Evolutionary conservation across 257 asterid genomes (phyloP).

Genomic region (Solanum sejunctum): DNA sequence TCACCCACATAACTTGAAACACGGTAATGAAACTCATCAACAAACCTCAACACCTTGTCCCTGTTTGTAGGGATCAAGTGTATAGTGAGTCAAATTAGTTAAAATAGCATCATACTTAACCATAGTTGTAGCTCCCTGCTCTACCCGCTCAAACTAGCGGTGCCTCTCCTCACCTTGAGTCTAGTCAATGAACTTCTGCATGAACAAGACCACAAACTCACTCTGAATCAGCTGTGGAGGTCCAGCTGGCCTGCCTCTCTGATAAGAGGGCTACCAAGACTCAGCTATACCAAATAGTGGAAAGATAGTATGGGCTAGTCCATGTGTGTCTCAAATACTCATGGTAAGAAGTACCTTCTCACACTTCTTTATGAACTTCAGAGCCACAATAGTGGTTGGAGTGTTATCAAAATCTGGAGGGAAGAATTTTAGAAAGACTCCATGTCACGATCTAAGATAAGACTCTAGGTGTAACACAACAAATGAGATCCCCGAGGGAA

Average conservation of each 20-base stretch:
- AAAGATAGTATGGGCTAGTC: neutral
- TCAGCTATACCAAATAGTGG: neutral
- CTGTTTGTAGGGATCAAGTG: neutral
- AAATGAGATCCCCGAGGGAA: no score
- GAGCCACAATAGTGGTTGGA: neutral
- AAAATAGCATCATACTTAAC: neutral
- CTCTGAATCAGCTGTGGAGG: neutral
- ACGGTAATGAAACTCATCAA: neutral
- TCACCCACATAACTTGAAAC: neutral
- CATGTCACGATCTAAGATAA: no score
- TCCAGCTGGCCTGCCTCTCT: neutral
- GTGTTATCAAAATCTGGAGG: neutral
- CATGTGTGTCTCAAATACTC: neutral
- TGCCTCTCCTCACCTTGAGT: neutral
- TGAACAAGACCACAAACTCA: neutral
- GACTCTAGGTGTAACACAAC: no score
- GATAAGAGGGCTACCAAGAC: neutral
- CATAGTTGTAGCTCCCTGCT: neutral
- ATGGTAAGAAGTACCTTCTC: neutral
- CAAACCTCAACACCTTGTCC: neutral
- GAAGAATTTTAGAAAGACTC: neutral
- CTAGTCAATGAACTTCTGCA: neutral
- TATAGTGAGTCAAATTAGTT: neutral
- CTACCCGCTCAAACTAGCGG: neutral
- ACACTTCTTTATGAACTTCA: neutral